These are phyloP conservation scores for Lentinula edodes DNA, from an alignment of 768 basidiomycete genomes.

Conservation along the genomic window DNA sequence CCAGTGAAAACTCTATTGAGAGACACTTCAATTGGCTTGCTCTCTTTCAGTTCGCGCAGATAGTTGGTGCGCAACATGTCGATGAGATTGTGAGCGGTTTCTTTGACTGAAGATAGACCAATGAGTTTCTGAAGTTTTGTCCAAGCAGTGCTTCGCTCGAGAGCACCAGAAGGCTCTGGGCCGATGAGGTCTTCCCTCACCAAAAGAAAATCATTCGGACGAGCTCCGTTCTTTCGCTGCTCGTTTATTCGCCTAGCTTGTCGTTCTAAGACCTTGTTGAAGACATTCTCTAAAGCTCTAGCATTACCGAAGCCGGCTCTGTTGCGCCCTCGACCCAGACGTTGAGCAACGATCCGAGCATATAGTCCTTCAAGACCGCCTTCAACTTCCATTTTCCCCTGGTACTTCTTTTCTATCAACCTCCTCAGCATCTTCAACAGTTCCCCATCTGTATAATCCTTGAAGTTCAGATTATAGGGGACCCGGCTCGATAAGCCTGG, in stretches of 20 bases:
- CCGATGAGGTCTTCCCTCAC: slow-evolving; percentile 38
- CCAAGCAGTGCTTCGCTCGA: slow-evolving; percentile 29
- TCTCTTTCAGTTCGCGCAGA: slow-evolving; percentile 34
- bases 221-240: slow-evolving; percentile 20
- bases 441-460: slow-evolving; percentile 45
- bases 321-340: slow-evolving; percentile 35
- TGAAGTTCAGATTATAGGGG: slow-evolving; percentile 52
- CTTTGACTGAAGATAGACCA: slow-evolving; percentile 32
- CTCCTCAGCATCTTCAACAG: slow-evolving; percentile 33
- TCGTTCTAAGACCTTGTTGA: slow-evolving; percentile 28
- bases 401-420: slow-evolving; percentile 29
- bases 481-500: slow-evolving; percentile 67
- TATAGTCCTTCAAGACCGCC: slow-evolving; percentile 32
- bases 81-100: slow-evolving; percentile 29
- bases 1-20: slow-evolving; percentile 56
- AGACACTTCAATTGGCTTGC: slow-evolving; percentile 32
- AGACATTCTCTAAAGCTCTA: slow-evolving; percentile 34
- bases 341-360: slow-evolving; percentile 31
- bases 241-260: slow-evolving; percentile 31
- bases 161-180: slow-evolving; percentile 33
- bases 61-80: slow-evolving; percentile 33
- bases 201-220: slow-evolving; percentile 29
- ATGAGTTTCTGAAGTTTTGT: slow-evolving; percentile 27
- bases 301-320: slow-evolving; percentile 39
- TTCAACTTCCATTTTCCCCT: slow-evolving; percentile 30